Base-by-base conservation (phyloP, 768 basidiomycete species). In the Tricholoma furcatifolium region DNA sequence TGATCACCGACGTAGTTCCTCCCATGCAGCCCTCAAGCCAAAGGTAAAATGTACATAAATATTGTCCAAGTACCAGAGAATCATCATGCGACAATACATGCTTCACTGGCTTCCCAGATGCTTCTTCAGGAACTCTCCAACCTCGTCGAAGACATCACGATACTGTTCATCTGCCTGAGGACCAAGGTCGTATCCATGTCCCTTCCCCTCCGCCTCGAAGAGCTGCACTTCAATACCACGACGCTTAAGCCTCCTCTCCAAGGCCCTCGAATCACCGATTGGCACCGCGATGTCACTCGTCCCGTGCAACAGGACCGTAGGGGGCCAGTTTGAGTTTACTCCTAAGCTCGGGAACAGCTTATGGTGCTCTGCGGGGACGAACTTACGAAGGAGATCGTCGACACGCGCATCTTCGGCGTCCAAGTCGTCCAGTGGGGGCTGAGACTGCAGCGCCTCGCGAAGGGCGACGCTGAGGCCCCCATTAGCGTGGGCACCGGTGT, bases 121-220 rank as follows among this genome's bases (percentile, higher is more conserved):
- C 2, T 18, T 32, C 20, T 32, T 42, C 65, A 72, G 70, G 67
- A 68, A 82, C n/a, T 58, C 62, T n/a, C 59, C 62, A 17, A 72
- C 67, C 23, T 55, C 55, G 56, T 76, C 73, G 60, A 74, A 77
- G 21, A 60, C 60, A 18, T 58, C 40, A 2, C 73, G 69, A 58
- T 72, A 72, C 47, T 60, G 30, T 27, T 67, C 70, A 54, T 81
- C 80, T 4, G 77, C 79, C 18, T 62, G 63, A 15, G 68, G 63
- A 24, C 64, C 71, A 57, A 78, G 80, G 60, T 85, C 84, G 54
- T 84, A 85, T 0, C 77, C 75, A 59, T 85, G 84, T 46, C 82
- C 79, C 54, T 66, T 63, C 10, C 65, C 68, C 34, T 62, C 60
- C 12, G 68, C 53, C 43, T 65, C 65, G 9, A 52, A 49, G 23